Evolutionary conservation across 495 filamentous ascomycete genomes (phyloP).

Genomic region (Penicillium soppii): DNA sequence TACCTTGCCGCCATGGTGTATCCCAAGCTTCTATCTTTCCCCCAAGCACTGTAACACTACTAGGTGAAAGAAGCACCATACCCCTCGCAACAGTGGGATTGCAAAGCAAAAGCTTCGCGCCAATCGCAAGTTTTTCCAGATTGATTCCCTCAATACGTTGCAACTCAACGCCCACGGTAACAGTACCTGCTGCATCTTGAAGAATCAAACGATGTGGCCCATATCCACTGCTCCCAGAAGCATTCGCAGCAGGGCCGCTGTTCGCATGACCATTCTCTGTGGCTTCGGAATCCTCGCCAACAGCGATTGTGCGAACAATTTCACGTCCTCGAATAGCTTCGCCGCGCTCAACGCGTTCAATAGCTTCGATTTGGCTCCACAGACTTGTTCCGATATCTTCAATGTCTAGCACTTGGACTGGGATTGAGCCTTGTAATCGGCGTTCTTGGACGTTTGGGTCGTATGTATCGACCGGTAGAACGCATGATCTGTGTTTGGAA

Average conservation of each 20-base stretch:
- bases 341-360: slow-evolving; percentile 80
- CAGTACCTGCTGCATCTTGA: slow-evolving; percentile 73
- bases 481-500: slow-evolving; percentile 43
- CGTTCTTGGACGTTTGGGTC: slow-evolving; percentile 53
- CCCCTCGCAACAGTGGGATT: slow-evolving; percentile 70
- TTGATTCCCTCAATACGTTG: slow-evolving; percentile 61
- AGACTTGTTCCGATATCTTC: slow-evolving; percentile 75
- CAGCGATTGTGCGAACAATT: slow-evolving; percentile 68
- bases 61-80: slow-evolving; percentile 71
- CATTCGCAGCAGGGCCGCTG: slow-evolving; percentile 12
- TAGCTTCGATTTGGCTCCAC: slow-evolving; percentile 81
- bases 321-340: slow-evolving; percentile 81
- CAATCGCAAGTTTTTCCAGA: slow-evolving; percentile 66
- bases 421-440: slow-evolving; percentile 55
- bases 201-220: slow-evolving; percentile 79
- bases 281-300: slow-evolving; percentile 44
- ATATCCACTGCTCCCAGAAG: slow-evolving; percentile 24
- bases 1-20: slow-evolving; percentile 68
- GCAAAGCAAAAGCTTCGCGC: slow-evolving; percentile 74
- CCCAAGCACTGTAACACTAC: slow-evolving; percentile 64
- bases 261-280: slow-evolving; percentile 21
- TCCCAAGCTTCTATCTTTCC: slow-evolving; percentile 86
- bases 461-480: slow-evolving; percentile 59
- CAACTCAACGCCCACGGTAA: slow-evolving; percentile 74
- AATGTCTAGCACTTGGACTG: slow-evolving; percentile 80